These are phyloP conservation scores for Vanderwaltozyma verrucispora DNA, from an alignment of 805 yeast genomes.

Conservation along the genomic window DNA sequence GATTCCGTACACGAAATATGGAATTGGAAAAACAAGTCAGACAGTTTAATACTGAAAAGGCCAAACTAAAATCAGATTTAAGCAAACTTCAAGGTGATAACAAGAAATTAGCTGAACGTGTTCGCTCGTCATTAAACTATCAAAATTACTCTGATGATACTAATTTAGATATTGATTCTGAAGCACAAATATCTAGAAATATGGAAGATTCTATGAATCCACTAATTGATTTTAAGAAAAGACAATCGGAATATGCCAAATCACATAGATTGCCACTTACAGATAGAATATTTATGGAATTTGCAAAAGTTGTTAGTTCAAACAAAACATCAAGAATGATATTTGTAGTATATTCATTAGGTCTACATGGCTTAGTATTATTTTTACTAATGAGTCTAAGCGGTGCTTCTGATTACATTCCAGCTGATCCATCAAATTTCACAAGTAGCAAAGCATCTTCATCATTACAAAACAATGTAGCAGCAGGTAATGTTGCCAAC, in stretches of 20 bases:
- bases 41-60: constrained; percentile 41
- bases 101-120: constrained; percentile 66
- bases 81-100: constrained; percentile 61
- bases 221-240: constrained; percentile 66
- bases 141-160: constrained; percentile 5
- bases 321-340: constrained; percentile 62
- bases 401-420: constrained; percentile 34
- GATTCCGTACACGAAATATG: constrained; percentile 73
- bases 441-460: constrained; percentile 9
- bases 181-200: constrained; percentile 46
- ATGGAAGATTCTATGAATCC: constrained; percentile 79
- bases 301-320: constrained; percentile 66
- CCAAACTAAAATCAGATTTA: constrained; percentile 56
- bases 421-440: constrained; percentile 21
- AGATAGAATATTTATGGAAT: constrained; percentile 65
- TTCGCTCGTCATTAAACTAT: constrained; percentile 55
- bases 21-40: constrained; percentile 78
- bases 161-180: constrained; percentile 33
- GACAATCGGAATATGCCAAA: constrained; percentile 63
- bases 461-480: constrained; percentile 1
- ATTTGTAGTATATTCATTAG: constrained; percentile 63
- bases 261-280: constrained; percentile 61
- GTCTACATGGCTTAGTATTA: constrained; percentile 67
- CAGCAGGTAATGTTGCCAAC: not conserved
- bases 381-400: constrained; percentile 47